A percentile compares a stretch with the other conserved stretches of the same genome.
These are phyloP conservation scores for Trapa bicornis DNA, from an alignment of 345 rosid species.

Conservation along the genomic window DNA sequence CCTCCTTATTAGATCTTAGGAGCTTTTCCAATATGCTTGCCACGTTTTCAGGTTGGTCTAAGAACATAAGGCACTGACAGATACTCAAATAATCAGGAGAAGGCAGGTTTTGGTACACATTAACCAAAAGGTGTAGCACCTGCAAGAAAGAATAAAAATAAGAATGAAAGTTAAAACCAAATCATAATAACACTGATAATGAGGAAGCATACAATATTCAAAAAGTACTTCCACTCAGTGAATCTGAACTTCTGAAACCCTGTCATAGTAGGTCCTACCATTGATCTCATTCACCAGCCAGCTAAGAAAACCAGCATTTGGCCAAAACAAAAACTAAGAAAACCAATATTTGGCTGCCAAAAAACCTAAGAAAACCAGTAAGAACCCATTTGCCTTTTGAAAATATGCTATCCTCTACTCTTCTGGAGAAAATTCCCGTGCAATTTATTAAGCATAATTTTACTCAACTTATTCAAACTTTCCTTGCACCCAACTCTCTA, in stretches of 20 bases:
- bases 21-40: constrained; percentile 88
- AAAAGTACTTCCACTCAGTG: background rate
- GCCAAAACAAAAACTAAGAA: no score
- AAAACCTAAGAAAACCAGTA: background rate
- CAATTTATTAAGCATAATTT: no score
- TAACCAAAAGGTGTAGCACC: constrained; percentile 88
- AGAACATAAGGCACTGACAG: constrained; percentile 96
- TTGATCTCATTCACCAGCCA: background rate
- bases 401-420: no score
- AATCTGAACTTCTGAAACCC: background rate
- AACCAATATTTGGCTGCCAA: no score
- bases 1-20: constrained; percentile 76
- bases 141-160: constrained; percentile 22
- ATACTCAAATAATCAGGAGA: constrained; percentile 93
- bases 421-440: no score
- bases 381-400: no score
- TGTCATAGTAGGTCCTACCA: no score
- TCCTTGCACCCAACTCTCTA: no score
- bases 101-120: constrained; percentile 74
- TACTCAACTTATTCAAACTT: no score
- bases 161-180: background rate
- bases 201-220: background rate
- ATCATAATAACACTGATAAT: background rate
- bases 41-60: constrained; percentile 84
- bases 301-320: background rate